Evolutionary conservation across 1,139 yeast species (phyloP).

Genomic region (Protomyces lactucae-debilis): DNA sequence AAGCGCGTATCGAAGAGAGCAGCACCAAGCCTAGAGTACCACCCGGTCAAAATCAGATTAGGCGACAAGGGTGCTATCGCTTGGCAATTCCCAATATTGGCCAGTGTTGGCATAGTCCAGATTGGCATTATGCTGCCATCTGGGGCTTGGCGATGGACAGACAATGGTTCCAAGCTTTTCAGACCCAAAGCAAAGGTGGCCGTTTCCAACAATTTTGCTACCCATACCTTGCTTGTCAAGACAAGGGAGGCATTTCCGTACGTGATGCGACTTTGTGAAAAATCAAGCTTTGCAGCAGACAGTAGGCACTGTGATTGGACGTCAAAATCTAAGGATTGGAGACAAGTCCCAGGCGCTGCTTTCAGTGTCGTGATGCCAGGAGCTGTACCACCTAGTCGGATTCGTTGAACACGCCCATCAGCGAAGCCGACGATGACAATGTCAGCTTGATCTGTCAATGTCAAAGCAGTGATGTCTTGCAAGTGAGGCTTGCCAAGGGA

Average conservation of each 20-base stretch:
- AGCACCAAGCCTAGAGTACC: background rate
- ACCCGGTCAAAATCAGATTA: background rate
- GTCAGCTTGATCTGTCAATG: background rate
- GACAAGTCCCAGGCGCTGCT: background rate
- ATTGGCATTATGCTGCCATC: background rate
- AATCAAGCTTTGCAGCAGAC: background rate
- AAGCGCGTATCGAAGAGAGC: background rate
- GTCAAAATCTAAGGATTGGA: conserved; percentile 8
- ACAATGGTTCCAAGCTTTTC: background rate
- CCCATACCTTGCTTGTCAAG: background rate
- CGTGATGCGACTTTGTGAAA: background rate
- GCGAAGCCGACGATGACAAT: conserved; percentile 9
- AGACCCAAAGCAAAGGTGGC: background rate
- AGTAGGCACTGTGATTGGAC: background rate
- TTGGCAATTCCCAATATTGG: background rate
- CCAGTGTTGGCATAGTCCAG: background rate
- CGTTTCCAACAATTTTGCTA: background rate
- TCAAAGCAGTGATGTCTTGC: conserved; percentile 10
- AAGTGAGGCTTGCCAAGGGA: conserved; percentile 2
- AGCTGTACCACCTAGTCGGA: background rate
- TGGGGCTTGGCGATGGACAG: background rate
- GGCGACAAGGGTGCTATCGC: background rate
- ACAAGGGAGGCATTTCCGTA: background rate
- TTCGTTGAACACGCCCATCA: conserved; percentile 9
- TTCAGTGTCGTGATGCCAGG: background rate